Evolutionary conservation across 352 stramenopile genomes (phyloP), one percentile per base, ranked within the genome.

Genomic region (Globisporangium yorkense): DNA sequence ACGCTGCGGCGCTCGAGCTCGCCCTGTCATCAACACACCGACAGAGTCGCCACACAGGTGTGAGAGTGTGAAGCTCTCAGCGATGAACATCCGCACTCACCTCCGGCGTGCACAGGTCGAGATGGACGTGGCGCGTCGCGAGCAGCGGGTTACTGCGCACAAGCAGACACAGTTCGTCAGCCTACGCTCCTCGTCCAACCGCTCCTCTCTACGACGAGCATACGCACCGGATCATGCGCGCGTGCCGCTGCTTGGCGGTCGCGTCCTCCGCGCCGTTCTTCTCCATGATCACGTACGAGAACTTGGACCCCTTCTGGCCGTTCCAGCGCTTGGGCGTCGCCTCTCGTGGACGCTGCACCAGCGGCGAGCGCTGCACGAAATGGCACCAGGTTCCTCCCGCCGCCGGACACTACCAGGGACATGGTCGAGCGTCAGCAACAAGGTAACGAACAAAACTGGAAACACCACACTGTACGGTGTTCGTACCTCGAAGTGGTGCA

Each of bases 281-380:
- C 62, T 94, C 76, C 57, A 94, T 71, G 33, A 88, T 74, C 53
- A 89, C 69, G 57, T 94, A 94, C 43, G 82, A 92, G 51, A 94
- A 92, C 70, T 94, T 94, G 70, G 83, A 85, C 29, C 84, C 82
- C 56, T 90, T 87, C 59, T 94, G 82, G 35, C 82, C 82, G 49
- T 90, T 74, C 82, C 82, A 94, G 59, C 84, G 78, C 80, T 92
- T 89, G 1, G 79, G 71, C 15, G 80, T 91, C 24, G 75, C 71
- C 43, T 89, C 80, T 16, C 82, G 83, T 40, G 84, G 84, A n/a
- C 69, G 78, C 44, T 85, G 71, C 24, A 94, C 82, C 50, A 77
- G 68, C 2, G 85, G 85, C 24, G 84, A 77, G 45, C 85, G 83
- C 69, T 95, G 85, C 20, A 90, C 81, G 59, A 95, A 95, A 56